These are phyloP conservation scores for Crucihimalaya himalaica DNA, from an alignment of 345 rosid genomes.

Conservation along the genomic window DNA sequence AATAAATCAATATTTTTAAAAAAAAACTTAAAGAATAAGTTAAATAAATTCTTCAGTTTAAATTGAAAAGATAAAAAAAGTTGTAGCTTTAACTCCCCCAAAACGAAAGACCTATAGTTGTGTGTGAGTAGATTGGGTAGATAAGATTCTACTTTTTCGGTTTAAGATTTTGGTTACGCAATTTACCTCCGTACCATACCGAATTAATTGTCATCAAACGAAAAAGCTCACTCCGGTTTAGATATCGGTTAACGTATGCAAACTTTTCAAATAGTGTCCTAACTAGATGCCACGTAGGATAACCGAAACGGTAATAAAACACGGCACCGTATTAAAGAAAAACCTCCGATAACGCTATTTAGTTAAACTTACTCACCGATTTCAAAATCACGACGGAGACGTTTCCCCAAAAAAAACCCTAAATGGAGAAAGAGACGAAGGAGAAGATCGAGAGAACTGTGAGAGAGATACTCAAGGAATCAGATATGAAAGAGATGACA, in stretches of 20 bases:
- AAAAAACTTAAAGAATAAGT: no score
- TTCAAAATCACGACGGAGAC: neutral
- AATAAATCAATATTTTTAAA: no score
- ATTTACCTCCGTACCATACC: neutral
- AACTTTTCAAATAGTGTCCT: neutral
- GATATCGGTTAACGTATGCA: slow-evolving; percentile 24
- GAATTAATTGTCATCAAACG: neutral
- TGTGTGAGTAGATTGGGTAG: no score
- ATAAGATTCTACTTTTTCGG: slow-evolving; percentile 1
- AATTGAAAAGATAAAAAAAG: no score
- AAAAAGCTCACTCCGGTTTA: neutral
- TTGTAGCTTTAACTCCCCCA: no score
- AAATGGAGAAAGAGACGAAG: slow-evolving; percentile 58
- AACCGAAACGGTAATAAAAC: neutral
- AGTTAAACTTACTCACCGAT: neutral
- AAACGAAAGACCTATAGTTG: no score
- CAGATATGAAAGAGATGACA: slow-evolving; percentile 69
- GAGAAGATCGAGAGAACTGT: slow-evolving; percentile 58
- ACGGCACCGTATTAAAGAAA: neutral
- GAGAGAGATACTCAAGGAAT: slow-evolving; percentile 60
- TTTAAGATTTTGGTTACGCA: neutral
- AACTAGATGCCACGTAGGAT: slow-evolving; percentile 18
- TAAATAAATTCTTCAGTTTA: no score
- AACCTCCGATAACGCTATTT: slow-evolving; percentile 19
- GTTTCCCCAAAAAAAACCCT: slow-evolving; percentile 12